phyloP scores from a whole-genome alignment of 2,329 filamentous ascomycete genomes.

The Fusarium sp. region DNA sequence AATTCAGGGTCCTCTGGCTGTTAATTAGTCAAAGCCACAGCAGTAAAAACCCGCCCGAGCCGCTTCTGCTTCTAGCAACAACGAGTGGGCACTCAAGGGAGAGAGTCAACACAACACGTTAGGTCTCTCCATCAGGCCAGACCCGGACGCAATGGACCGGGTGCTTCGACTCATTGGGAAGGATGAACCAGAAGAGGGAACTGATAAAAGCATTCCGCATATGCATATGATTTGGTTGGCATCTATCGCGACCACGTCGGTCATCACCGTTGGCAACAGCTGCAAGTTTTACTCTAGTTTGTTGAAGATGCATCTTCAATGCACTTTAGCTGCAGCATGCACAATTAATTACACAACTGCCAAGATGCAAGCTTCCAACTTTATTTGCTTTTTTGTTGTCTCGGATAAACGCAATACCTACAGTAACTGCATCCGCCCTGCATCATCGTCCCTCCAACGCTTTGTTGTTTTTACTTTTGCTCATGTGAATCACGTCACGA shows the following conservation, averaged over 20 bases:
- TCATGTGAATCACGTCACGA: conserved; percentile 15
- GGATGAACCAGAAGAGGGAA: not conserved
- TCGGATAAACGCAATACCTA: conserved; percentile 19
- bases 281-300: conserved; percentile 1
- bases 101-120: not conserved
- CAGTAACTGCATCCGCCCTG: conserved; percentile 1
- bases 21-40: not conserved
- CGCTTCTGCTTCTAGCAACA: conserved; percentile 18
- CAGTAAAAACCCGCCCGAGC: conserved; percentile 28
- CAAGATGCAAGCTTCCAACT: conserved; percentile 11
- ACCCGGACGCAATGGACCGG: not conserved
- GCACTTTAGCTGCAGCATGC: conserved; percentile 8
- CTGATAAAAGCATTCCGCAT: not conserved
- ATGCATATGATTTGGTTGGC: conserved; percentile 6
- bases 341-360: conserved; percentile 20
- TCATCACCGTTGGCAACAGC: conserved; percentile 33
- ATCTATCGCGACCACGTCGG: conserved; percentile 32
- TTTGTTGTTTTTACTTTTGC: conserved; percentile 6
- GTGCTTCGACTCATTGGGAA: not conserved
- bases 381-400: conserved; percentile 22
- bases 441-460: conserved; percentile 21
- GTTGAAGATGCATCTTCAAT: conserved; percentile 3
- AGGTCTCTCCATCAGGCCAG: not conserved
- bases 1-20: conserved; percentile 19
- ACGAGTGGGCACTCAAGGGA: conserved; percentile 8